These are phyloP conservation scores for Schizopora paradoxa DNA, from an alignment of 1,284 basidiomycete species.

Conservation along the genomic window DNA sequence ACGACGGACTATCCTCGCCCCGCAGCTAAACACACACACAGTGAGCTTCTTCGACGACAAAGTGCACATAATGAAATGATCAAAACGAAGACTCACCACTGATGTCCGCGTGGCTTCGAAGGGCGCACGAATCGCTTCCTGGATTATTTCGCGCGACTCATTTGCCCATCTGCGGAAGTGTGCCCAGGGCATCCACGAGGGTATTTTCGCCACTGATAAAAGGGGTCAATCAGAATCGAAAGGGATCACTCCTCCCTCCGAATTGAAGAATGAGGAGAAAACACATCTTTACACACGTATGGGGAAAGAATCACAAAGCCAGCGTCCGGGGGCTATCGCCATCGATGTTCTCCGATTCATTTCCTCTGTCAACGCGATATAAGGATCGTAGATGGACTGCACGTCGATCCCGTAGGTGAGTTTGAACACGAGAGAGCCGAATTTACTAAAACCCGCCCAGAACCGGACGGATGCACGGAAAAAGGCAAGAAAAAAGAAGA, in stretches of 20 bases:
- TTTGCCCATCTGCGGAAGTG: conserved; percentile 26
- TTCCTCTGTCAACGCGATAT: conserved; percentile 37
- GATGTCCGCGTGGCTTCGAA: conserved; percentile 1
- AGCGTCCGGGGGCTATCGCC: conserved; percentile 37
- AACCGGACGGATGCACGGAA: background rate
- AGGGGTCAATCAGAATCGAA: too few relatives aligned
- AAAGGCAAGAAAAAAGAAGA: too few relatives aligned
- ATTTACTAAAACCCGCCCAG: conserved; percentile 26
- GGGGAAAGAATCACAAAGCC: conserved; percentile 41
- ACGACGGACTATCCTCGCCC: too few relatives aligned
- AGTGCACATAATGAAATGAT: too few relatives aligned
- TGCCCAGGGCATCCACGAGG: conserved; percentile 4
- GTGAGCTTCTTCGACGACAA: too few relatives aligned
- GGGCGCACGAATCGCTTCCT: conserved; percentile 1
- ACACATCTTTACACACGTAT: conserved; percentile 27
- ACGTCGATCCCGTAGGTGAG: conserved; percentile 39
- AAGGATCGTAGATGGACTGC: conserved; percentile 34
- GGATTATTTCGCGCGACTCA: conserved; percentile 39
- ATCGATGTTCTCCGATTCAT: conserved; percentile 35
- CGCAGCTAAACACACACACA: too few relatives aligned
- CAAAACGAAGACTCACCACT: background rate
- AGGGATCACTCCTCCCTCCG: too few relatives aligned
- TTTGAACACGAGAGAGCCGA: conserved; percentile 37
- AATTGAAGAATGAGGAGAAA: background rate
- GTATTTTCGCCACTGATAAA: conserved; percentile 5